A percentile compares a stretch with the other conserved stretches of the same genome.
These are phyloP conservation scores for Russula sp. DNA, from an alignment of 768 basidiomycete species.

Conservation along the genomic window DNA sequence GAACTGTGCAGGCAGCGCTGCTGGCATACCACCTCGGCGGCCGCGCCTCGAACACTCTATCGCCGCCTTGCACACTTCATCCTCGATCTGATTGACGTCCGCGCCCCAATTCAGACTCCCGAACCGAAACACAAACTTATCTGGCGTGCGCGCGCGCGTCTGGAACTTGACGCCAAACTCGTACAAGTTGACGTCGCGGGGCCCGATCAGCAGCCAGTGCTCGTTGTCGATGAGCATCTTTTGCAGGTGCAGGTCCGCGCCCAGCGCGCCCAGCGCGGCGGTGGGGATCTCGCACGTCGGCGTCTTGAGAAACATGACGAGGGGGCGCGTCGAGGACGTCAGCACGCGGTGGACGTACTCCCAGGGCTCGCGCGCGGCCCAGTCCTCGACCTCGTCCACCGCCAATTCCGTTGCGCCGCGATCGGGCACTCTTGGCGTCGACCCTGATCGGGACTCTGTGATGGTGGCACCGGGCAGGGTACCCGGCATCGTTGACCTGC, in stretches of 20 bases:
- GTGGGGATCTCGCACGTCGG: slow-evolving; percentile 6
- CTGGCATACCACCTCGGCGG: not conserved
- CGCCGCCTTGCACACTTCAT: slow-evolving; percentile 7
- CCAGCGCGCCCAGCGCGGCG: not conserved
- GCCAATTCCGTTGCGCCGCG: not conserved
- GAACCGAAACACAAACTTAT: slow-evolving; percentile 2
- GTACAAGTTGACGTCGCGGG: not conserved
- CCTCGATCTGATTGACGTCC: slow-evolving; percentile 11
- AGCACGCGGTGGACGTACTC: slow-evolving; percentile 16
- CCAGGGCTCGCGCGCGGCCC: slow-evolving; percentile 19
- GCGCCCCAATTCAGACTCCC: slow-evolving; percentile 16
- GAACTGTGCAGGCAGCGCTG: slow-evolving; percentile 19
- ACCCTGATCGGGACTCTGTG: not conserved
- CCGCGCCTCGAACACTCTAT: not conserved
- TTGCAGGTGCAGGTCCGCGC: not conserved
- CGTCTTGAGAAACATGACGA: slow-evolving; percentile 13
- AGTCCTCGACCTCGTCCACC: slow-evolving; percentile 5
- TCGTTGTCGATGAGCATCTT: slow-evolving; percentile 12
- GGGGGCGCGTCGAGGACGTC: slow-evolving; percentile 5
- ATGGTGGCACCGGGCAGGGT: slow-evolving; percentile 2
- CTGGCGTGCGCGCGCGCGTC: not conserved
- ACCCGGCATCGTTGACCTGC: slow-evolving; percentile 8
- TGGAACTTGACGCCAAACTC: slow-evolving; percentile 9
- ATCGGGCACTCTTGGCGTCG: not conserved
- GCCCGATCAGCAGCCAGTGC: slow-evolving; percentile 11